Base-by-base conservation (phyloP, 176 grass and related monocot species). In the Zoysia japonica region DNA sequence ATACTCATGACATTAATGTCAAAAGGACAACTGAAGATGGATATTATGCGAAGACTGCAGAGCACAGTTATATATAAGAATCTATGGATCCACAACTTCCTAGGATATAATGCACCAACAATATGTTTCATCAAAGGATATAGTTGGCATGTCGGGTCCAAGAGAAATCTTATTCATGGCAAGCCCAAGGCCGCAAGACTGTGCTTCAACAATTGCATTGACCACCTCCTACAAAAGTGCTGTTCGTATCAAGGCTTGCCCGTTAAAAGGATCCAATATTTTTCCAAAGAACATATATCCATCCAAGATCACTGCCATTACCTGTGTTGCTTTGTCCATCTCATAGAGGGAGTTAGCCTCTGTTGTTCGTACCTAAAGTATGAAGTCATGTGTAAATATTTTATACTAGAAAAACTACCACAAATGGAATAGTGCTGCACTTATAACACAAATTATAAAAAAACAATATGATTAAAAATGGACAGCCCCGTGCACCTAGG, bases 291-390 rank as follows among this genome's bases (percentile, higher is more conserved):
- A 47, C 16, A 76, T 7, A n/a, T 72, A 47, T 39, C 13, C 13
- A 56, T 56, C 20, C 15, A 70, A 65, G 15, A 54, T 52, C 61
- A 47, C 53, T 20, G 36, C 2, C 52, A 63, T 70, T 84, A 94
- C 91, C 91, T 97, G 91, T 77, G 94, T 97, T 73, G 91, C 94
- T 72, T 85, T 93, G 82, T 97, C 89, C 91, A 97, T 92, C 78
- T 90, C 94, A 43, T 97, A 97, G 3, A 97, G 87, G 35, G 91
- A 91, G 87, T 97, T 97, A 53, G 83, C 68, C 79, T 97, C 91
- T 62, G 83, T 71, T 64, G 85, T 80, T 64, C 84, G 79, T 46
- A 73, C 87, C 94, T 97, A 56, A 70, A 83, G 89, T 77, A 70
- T 72, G 67, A 85, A 69, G 50, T 62, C 81, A 42, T 42, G 16